phyloP scores from a whole-genome alignment of 2,329 filamentous ascomycete species.

The Fusarium staphyleae region DNA sequence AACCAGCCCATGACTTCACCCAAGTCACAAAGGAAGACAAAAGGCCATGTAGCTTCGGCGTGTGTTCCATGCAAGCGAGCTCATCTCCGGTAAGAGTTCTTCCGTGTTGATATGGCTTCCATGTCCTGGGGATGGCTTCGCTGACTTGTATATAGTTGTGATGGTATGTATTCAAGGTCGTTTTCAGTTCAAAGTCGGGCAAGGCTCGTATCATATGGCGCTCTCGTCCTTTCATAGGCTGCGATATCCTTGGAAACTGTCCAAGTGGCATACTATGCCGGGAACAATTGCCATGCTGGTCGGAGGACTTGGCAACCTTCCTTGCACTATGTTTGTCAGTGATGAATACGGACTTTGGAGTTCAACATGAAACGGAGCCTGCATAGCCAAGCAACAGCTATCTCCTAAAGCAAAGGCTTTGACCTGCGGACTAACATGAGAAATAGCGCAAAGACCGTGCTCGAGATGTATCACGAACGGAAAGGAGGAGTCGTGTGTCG shows the following conservation, averaged over 20 bases:
- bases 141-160: slow-evolving; percentile 56
- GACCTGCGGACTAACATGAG: slow-evolving; percentile 44
- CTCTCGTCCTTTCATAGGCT: neutral
- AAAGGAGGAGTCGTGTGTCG: slow-evolving; percentile 80
- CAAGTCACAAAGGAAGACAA: slow-evolving; percentile 71
- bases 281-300: neutral
- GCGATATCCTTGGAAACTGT: neutral
- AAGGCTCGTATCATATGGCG: neutral
- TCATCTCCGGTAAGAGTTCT: slow-evolving; percentile 68
- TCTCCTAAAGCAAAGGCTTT: neutral
- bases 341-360: neutral
- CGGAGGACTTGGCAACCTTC: neutral
- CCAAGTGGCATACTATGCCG: no score
- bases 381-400: no score
- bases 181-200: neutral
- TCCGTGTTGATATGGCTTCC: neutral
- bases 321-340: neutral
- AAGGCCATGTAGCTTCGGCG: slow-evolving; percentile 83
- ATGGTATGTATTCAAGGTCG: slow-evolving; percentile 70
- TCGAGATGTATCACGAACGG: slow-evolving; percentile 78
- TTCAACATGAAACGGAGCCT: neutral
- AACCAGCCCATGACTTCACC: slow-evolving; percentile 59
- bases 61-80: slow-evolving; percentile 87
- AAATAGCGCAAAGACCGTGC: slow-evolving; percentile 75
- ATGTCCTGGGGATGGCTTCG: neutral